These are phyloP conservation scores for Salix arbutifolia DNA, from an alignment of 345 rosid species.

Conservation along the genomic window DNA sequence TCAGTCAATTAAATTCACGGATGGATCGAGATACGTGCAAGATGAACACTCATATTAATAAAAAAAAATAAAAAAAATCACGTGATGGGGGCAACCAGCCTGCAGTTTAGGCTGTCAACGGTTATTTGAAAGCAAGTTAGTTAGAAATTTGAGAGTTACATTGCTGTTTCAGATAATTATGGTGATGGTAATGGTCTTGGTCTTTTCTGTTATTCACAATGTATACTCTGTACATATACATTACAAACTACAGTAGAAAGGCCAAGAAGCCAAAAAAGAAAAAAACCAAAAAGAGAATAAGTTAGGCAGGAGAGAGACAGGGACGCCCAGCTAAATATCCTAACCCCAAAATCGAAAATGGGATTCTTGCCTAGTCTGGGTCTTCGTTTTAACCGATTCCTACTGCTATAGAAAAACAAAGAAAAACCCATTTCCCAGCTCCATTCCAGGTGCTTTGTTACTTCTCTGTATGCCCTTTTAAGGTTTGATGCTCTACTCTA, in stretches of 20 bases:
- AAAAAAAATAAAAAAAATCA: too few species aligned
- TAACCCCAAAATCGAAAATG: neutral
- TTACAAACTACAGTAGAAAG: neutral
- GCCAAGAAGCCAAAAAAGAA: conserved; percentile 3
- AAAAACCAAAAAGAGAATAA: neutral
- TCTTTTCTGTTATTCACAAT: neutral
- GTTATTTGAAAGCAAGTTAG: neutral
- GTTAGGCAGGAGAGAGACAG: neutral
- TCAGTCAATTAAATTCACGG: too few species aligned
- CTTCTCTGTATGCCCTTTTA: neutral
- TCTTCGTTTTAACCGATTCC: neutral
- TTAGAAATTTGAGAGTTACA: neutral
- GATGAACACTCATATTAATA: too few species aligned
- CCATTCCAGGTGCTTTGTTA: neutral
- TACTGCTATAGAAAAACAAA: neutral
- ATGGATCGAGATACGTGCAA: too few species aligned
- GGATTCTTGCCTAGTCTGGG: neutral
- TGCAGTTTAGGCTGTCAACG: neutral
- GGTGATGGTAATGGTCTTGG: neutral
- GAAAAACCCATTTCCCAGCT: neutral
- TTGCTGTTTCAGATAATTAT: conserved; percentile 7
- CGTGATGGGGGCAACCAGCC: too few species aligned
- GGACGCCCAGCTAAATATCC: neutral
- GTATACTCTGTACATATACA: neutral
- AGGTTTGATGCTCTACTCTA: neutral